Evolutionary conservation across 192 early-diverging fungal species (phyloP).

Genomic region (Mortierella alpina): DNA sequence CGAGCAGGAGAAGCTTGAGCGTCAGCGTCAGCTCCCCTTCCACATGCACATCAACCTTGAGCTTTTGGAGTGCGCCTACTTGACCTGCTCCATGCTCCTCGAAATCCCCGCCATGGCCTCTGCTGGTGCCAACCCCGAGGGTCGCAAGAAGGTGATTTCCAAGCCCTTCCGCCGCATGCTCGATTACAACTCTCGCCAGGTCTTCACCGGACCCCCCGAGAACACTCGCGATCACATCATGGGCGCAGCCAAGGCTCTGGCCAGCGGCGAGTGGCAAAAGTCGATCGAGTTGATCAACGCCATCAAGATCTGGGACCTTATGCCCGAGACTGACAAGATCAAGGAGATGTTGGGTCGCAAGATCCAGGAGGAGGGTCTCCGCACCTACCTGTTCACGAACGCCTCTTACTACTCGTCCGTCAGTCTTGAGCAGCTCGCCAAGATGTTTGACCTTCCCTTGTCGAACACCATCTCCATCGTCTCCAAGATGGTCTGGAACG

Average conservation of each 20-base stretch:
- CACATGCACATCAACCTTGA: conserved; percentile 99
- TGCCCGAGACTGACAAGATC: conserved; percentile 84
- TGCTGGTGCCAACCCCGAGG: conserved; percentile 64
- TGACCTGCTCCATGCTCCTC: conserved; percentile 96
- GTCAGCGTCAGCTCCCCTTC: conserved; percentile 97
- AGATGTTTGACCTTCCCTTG: conserved; percentile 88
- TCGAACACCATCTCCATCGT: conserved; percentile 78
- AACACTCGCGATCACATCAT: conserved; percentile 99
- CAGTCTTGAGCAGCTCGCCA: conserved; percentile 80
- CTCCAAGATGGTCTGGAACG: conserved; percentile 94
- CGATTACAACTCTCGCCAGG: conserved; percentile 95
- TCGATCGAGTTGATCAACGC: conserved; percentile 84
- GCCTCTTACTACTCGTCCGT: conserved; percentile 91
- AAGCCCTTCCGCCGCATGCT: conserved; percentile 93
- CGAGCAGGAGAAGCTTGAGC: conserved; percentile 93
- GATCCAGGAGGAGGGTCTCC: conserved; percentile 96
- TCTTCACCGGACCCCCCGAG: conserved; percentile 95
- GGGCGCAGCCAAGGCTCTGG: conserved; percentile 93
- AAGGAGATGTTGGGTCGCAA: conserved; percentile 90
- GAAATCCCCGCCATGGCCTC: conserved; percentile 97
- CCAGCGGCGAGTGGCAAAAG: conserved; percentile 93
- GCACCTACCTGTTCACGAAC: conserved; percentile 96
- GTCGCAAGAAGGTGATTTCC: conserved; percentile 82
- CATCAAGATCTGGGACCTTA: conserved; percentile 97
- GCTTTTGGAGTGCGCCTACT: conserved; percentile 95